A percentile compares a stretch with the other conserved stretches of the same genome.
These are phyloP conservation scores for Globisporangium lucens DNA, from an alignment of 352 stramenopile species.

Conservation along the genomic window DNA sequence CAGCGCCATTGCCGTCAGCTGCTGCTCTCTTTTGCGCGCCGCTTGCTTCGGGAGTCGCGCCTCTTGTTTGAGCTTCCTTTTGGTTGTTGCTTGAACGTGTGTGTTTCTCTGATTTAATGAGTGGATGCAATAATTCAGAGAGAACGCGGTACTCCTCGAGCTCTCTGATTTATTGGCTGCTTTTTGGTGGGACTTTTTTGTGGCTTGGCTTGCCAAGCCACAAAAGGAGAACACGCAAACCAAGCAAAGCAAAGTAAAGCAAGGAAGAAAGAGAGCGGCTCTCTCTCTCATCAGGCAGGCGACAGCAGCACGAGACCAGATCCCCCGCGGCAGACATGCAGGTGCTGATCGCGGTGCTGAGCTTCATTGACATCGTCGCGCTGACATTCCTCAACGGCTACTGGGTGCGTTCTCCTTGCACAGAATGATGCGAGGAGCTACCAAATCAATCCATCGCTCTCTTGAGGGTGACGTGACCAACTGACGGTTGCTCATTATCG, in stretches of 20 bases:
- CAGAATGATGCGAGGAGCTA: slow-evolving; percentile 9
- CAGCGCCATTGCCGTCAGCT: slow-evolving; percentile 31
- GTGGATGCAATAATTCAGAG: not conserved
- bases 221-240: not conserved
- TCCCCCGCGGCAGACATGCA: slow-evolving; percentile 36
- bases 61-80: not conserved
- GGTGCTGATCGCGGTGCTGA: slow-evolving; percentile 73
- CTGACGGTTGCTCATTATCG: not conserved
- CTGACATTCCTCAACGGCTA: slow-evolving; percentile 88
- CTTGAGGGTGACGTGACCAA: not conserved
- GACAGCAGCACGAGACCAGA: not conserved
- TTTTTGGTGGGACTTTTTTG: not conserved
- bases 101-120: not conserved
- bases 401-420: slow-evolving; percentile 48
- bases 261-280: not conserved
- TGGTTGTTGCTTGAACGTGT: no score
- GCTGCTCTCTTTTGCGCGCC: slow-evolving; percentile 8
- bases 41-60: slow-evolving; percentile 3
- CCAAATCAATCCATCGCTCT: not conserved
- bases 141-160: not conserved
- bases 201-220: no score
- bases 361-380: slow-evolving; percentile 81
- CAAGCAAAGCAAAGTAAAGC: slow-evolving; percentile 1
- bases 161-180: not conserved
- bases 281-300: not conserved